Base-by-base conservation (phyloP, 1,284 basidiomycete species). In the Fistulina hepatica region DNA sequence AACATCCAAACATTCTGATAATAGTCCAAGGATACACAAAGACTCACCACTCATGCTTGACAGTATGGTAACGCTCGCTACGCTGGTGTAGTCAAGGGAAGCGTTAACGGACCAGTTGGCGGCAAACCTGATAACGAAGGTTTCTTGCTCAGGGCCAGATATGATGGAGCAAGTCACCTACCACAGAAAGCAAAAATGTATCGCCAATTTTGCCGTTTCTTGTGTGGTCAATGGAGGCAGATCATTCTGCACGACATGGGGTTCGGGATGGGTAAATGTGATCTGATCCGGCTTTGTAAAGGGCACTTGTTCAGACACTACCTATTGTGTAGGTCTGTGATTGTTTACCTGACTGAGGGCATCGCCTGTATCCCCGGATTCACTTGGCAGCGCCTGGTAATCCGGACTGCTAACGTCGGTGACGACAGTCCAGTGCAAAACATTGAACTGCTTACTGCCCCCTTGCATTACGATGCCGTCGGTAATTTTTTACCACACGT, bases 101-200 rank as follows among this genome's bases (percentile, higher is more conserved):
- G 79, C 78, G 55, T 92, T 94, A 31, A 92, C 61, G 6, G 77
- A 60, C 88, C 90, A 95, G 54, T 95, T 95, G 13, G 92, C 92
- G 27, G 80, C 65, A 52, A 95, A 94, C 52, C 52, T 53, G 9
- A 11, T 3, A 4, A 16, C 10, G 9, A 10, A 19, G n/a, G 17
- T 30, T 24, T 23, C 11, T 20, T 12, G 24, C 6, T 13, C 20
- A 21, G 19, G 4, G 9, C n/a, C 5, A 24, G 21, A 11, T n/a
- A 11, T 3, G 11, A 11, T 23, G 33, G 16, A 10, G 22, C 5
- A 21, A 42, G 24, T 25, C 40, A n/a, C 42, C 12, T 20, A 48
- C 90, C 89, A 92, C 32, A 91, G 65, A 37, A 86, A 65, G 51
- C 81, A 86, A 58, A 94, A 95, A 43, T 70, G 61, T 3, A 74